Evolutionary conservation across 2,329 filamentous ascomycete genomes (phyloP).

Genomic region (Neonectria magnoliae): DNA sequence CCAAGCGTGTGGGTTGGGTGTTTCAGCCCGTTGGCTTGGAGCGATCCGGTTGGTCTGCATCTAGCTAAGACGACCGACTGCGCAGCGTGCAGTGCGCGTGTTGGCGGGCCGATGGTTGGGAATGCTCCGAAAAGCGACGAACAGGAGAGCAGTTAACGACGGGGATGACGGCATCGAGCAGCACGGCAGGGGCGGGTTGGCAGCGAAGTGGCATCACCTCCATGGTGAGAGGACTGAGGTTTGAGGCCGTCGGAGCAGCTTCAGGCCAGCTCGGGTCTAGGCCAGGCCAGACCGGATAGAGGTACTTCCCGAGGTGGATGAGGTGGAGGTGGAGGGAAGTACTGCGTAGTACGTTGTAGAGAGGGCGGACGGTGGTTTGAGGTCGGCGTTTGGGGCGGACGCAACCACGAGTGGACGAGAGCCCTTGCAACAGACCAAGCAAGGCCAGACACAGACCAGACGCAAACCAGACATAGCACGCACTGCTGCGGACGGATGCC

Average conservation of each 20-base stretch:
- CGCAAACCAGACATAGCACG: neutral
- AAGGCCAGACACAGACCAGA: conserved; percentile 14
- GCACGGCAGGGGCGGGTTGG: conserved; percentile 14
- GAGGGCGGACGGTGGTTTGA: conserved; percentile 40
- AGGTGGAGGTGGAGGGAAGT: conserved; percentile 11
- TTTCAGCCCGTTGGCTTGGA: conserved; percentile 35
- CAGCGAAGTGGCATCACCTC: conserved; percentile 32
- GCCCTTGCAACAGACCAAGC: conserved; percentile 27
- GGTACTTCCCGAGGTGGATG: conserved; percentile 34
- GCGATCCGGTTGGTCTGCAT: conserved; percentile 32
- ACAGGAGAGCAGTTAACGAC: conserved; percentile 24
- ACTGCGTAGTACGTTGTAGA: conserved; percentile 28
- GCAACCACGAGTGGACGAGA: conserved; percentile 38
- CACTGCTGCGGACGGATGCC: neutral
- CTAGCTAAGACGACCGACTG: neutral
- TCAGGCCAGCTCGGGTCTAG: conserved; percentile 34
- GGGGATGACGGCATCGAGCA: conserved; percentile 35
- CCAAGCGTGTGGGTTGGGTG: conserved; percentile 35
- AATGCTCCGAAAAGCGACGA: conserved; percentile 37
- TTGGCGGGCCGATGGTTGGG: conserved; percentile 33
- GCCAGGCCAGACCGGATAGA: conserved; percentile 28
- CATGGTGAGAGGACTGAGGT: conserved; percentile 38
- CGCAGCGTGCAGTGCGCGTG: neutral
- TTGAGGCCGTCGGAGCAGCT: conserved; percentile 42
- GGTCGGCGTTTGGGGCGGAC: conserved; percentile 44